Evolutionary conservation across 2,329 filamentous ascomycete genomes (phyloP).

Genomic region (Diaporthe aspalathi): DNA sequence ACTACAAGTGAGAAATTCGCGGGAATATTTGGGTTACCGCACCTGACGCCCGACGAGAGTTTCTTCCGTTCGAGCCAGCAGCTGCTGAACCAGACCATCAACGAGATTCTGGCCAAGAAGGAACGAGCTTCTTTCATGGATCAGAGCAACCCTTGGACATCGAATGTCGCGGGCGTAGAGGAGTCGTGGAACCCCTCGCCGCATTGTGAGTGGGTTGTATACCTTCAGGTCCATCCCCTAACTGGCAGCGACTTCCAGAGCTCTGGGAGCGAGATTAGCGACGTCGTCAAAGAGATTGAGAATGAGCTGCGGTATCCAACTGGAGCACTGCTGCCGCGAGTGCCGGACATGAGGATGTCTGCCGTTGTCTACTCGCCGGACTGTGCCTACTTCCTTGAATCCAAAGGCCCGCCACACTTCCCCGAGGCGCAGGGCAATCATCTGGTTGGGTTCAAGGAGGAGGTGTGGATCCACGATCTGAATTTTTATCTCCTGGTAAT

Average conservation of each 20-base stretch:
- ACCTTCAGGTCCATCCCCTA: slow-evolving; percentile 78
- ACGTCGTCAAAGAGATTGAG: slow-evolving; percentile 67
- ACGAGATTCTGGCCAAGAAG: slow-evolving; percentile 74
- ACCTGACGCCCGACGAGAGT: slow-evolving; percentile 73
- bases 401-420: slow-evolving; percentile 70
- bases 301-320: slow-evolving; percentile 71
- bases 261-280: slow-evolving; percentile 48
- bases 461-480: slow-evolving; percentile 66
- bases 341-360: slow-evolving; percentile 71
- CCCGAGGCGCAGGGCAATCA: slow-evolving; percentile 64
- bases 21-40: slow-evolving; percentile 90
- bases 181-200: slow-evolving; percentile 72
- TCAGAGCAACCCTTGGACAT: slow-evolving; percentile 80
- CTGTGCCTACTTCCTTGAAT: slow-evolving; percentile 74
- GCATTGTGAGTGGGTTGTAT: slow-evolving; percentile 90
- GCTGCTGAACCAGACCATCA: slow-evolving; percentile 79
- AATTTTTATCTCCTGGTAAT: slow-evolving; percentile 70
- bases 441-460: slow-evolving; percentile 70
- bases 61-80: slow-evolving; percentile 69
- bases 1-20: slow-evolving; percentile 95
- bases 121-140: slow-evolving; percentile 66
- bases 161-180: slow-evolving; percentile 70
- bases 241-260: slow-evolving; percentile 47
- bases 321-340: slow-evolving; percentile 66
- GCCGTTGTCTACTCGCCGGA: slow-evolving; percentile 75